Conservation (phyloP, 805 yeast genomes). For the Saturnispora sanitii region DNA sequence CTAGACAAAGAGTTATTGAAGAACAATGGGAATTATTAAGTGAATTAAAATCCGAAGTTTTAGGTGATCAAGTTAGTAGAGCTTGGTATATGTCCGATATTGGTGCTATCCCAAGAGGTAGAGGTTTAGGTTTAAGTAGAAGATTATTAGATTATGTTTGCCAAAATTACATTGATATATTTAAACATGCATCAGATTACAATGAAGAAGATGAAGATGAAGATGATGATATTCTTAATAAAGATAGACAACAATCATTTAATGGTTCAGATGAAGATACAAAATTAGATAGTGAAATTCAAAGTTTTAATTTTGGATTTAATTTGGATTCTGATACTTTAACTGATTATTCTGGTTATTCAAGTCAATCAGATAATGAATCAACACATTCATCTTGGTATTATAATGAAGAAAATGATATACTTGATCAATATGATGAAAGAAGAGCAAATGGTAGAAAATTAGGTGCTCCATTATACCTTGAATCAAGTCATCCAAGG, state of each 20-base stretch:
- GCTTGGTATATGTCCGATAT: conserved; percentile 53
- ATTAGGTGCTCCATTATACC: conserved; percentile 32
- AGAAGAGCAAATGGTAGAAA: conserved; percentile 22
- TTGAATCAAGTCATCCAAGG: conserved; percentile 48
- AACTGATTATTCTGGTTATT: conserved; percentile 29
- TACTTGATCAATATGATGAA: conserved; percentile 26
- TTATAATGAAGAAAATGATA: conserved; percentile 28
- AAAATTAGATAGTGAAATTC: conserved; percentile 25
- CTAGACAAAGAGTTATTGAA: conserved; percentile 39
- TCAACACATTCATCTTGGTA: conserved; percentile 29
- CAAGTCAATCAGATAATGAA: conserved; percentile 24
- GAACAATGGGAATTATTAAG: conserved; percentile 41
- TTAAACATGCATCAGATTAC: conserved; percentile 9
- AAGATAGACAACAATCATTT: conserved; percentile 5
- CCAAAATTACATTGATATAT: conserved; percentile 7
- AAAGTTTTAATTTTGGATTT: conserved; percentile 26
- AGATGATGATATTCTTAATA: conserved; percentile 2
- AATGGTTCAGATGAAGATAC: conserved; percentile 20
- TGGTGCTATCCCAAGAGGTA: conserved; percentile 47
- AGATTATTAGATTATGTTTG: conserved; percentile 29
- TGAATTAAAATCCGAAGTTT: conserved; percentile 33
- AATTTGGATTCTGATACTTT: conserved; percentile 26
- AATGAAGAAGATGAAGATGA: conserved; percentile 15
- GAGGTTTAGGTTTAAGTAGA: conserved; percentile 52
- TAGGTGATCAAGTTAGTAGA: conserved; percentile 31